phyloP scores from a whole-genome alignment of 2,329 filamentous ascomycete genomes.

The Fusarium sp. region DNA sequence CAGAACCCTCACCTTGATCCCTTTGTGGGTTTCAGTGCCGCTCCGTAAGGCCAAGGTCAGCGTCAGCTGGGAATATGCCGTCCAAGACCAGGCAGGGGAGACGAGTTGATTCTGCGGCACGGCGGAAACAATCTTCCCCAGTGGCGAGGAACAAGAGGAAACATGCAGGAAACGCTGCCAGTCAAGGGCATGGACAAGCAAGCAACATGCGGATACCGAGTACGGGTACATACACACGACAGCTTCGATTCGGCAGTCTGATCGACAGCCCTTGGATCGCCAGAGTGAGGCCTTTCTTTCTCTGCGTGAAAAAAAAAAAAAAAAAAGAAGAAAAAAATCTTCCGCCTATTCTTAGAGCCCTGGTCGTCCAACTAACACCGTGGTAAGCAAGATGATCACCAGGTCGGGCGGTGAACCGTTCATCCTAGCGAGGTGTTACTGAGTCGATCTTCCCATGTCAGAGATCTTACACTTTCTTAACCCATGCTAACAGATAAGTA shows the following conservation, averaged over 20 bases:
- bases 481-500: neutral
- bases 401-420: constrained; percentile 31
- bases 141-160: constrained; percentile 23
- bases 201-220: constrained; percentile 3
- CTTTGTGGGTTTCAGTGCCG: constrained; percentile 14
- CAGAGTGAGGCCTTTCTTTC: neutral
- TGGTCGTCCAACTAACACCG: constrained; percentile 23
- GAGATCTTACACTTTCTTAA: constrained; percentile 25
- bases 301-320: constrained; percentile 1
- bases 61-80: constrained; percentile 18
- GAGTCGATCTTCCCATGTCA: constrained; percentile 35
- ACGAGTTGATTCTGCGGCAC: constrained; percentile 25
- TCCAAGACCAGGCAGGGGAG: constrained; percentile 17
- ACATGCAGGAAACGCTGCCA: constrained; percentile 34
- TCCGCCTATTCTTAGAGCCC: constrained; percentile 33
- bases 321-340: neutral
- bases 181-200: constrained; percentile 14
- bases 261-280: constrained; percentile 19
- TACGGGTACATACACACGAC: neutral
- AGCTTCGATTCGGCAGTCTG: constrained; percentile 17
- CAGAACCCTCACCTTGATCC: constrained; percentile 14
- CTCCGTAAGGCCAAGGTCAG: constrained; percentile 6
- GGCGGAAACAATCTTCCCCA: constrained; percentile 36
- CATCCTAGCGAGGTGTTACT: constrained; percentile 27
- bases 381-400: constrained; percentile 24